A percentile compares a stretch with the other conserved stretches of the same genome.
phyloP scores from a whole-genome alignment of 2,329 filamentous ascomycete species.

The Cercospora zeae-maydis region DNA sequence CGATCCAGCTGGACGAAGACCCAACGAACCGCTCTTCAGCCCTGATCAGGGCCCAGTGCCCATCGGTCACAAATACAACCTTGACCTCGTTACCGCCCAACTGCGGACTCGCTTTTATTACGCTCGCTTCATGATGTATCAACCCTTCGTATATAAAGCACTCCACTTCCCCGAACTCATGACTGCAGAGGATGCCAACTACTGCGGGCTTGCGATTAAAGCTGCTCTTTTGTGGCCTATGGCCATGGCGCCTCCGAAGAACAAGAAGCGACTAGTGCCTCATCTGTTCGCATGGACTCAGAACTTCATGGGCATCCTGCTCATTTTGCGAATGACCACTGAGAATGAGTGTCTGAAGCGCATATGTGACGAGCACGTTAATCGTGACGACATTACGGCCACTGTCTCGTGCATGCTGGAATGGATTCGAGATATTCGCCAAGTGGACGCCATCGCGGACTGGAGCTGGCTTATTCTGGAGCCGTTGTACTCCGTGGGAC shows the following conservation, averaged over 20 bases:
- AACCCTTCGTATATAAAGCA: constrained; percentile 59
- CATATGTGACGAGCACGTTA: constrained; percentile 52
- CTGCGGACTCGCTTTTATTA: constrained; percentile 59
- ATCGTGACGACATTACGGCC: constrained; percentile 46
- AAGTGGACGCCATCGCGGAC: constrained; percentile 52
- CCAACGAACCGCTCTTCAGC: constrained; percentile 45
- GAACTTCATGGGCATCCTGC: constrained; percentile 57
- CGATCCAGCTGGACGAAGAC: constrained; percentile 26
- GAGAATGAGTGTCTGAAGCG: constrained; percentile 50
- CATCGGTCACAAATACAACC: constrained; percentile 49
- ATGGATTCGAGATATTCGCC: constrained; percentile 58
- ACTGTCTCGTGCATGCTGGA: constrained; percentile 55
- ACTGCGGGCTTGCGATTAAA: constrained; percentile 56
- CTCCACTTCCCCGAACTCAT: constrained; percentile 56
- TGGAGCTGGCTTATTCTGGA: constrained; percentile 56
- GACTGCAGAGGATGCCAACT: constrained; percentile 53
- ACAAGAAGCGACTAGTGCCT: constrained; percentile 58
- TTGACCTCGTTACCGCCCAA: constrained; percentile 56
- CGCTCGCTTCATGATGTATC: constrained; percentile 55
- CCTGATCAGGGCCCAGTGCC: constrained; percentile 46
- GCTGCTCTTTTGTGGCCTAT: constrained; percentile 60
- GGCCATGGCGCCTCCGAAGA: constrained; percentile 54
- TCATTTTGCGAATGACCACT: constrained; percentile 55
- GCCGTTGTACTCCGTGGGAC: constrained; percentile 39
- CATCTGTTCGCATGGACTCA: constrained; percentile 61